phyloP scores from a whole-genome alignment of 768 basidiomycete genomes.

The Pisolithus orientalis region DNA sequence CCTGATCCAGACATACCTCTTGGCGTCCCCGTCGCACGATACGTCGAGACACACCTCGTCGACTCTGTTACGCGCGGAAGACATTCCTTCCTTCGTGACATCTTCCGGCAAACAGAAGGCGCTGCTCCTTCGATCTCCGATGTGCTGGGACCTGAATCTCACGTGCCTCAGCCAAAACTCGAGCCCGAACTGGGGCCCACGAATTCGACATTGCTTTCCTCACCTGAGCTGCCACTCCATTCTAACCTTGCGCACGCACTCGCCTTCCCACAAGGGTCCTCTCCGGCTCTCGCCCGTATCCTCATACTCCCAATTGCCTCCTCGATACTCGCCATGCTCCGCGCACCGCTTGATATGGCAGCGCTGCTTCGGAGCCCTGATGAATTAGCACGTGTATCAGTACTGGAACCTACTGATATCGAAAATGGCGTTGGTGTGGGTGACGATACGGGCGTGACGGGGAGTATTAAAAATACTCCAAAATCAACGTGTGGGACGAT shows the following conservation, averaged over 20 bases:
- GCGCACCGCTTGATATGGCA: constrained; percentile 33
- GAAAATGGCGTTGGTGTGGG: constrained; percentile 9
- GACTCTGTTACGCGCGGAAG: constrained; percentile 36
- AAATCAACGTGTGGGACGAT: neutral
- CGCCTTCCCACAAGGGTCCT: neutral
- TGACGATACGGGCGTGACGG: constrained; percentile 38
- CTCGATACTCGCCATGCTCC: constrained; percentile 1
- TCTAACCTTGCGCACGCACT: neutral
- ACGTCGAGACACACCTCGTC: constrained; percentile 35
- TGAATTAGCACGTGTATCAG: constrained; percentile 29
- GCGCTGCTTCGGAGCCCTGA: constrained; percentile 35
- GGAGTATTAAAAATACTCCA: constrained; percentile 10
- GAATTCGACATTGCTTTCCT: no score
- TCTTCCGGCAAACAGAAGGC: constrained; percentile 5
- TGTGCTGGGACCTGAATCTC: neutral
- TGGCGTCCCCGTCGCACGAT: constrained; percentile 33
- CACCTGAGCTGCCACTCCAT: no score
- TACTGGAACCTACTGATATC: constrained; percentile 20
- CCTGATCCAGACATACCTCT: constrained; percentile 4
- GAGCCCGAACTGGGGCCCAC: no score
- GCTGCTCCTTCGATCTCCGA: neutral
- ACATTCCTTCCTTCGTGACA: constrained; percentile 31
- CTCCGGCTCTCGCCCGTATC: constrained; percentile 10
- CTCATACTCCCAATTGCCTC: constrained; percentile 9
- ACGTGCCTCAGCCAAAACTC: neutral